These are phyloP conservation scores for Scheffersomyces cryptocercus DNA, from an alignment of 1,139 yeast species.

Conservation along the genomic window DNA sequence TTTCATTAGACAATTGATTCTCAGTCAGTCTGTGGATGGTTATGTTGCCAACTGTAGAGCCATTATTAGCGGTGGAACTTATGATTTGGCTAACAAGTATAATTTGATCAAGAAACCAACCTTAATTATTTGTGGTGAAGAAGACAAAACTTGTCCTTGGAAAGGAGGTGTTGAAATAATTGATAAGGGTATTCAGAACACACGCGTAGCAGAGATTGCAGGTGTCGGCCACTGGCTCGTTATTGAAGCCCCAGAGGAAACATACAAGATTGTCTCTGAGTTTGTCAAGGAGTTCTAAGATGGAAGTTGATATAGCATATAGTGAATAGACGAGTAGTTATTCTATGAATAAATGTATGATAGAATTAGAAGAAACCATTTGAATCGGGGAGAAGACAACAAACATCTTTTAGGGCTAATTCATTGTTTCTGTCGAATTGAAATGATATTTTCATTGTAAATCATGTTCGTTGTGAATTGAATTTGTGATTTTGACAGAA, in stretches of 20 bases:
- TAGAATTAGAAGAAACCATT: no score
- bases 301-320: no score
- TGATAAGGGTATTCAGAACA: slow-evolving; percentile 11
- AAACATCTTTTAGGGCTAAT: no score
- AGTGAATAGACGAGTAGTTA: no score
- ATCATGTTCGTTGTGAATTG: no score
- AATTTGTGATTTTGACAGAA: no score
- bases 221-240: slow-evolving; percentile 30
- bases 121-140: slow-evolving; percentile 21
- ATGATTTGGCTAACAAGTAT: slow-evolving; percentile 13
- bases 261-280: no score
- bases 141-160: slow-evolving; percentile 25
- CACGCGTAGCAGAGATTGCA: slow-evolving; percentile 9
- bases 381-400: no score
- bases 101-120: slow-evolving; percentile 14
- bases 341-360: no score
- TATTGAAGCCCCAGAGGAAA: slow-evolving; percentile 19
- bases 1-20: slow-evolving; percentile 21
- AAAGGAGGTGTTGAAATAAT: slow-evolving; percentile 21
- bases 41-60: slow-evolving; percentile 25
- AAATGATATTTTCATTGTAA: no score
- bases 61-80: slow-evolving; percentile 12
- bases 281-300: no score
- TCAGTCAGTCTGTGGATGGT: slow-evolving; percentile 19
- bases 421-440: no score